phyloP scores from a whole-genome alignment of 148 eudicot species.

The Fagopyrum esculentum region DNA sequence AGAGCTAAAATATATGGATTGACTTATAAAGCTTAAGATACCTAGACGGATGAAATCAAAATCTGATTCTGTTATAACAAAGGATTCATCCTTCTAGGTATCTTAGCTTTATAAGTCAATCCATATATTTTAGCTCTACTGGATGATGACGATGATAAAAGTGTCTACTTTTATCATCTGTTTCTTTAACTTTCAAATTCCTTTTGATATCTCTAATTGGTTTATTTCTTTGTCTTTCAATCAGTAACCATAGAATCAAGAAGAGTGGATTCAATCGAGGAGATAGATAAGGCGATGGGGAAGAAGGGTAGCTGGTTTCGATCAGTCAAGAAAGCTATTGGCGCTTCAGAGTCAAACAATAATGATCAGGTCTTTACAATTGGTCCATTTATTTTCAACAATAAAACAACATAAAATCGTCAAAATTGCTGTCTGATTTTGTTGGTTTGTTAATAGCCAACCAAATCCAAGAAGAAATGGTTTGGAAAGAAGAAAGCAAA shows the following conservation, averaged over 20 bases:
- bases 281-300: conserved; percentile 50
- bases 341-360: conserved; percentile 41
- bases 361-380: conserved; percentile 35
- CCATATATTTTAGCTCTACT: not conserved
- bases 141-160: not conserved
- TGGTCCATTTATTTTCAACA: not conserved
- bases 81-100: not conserved
- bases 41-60: not conserved
- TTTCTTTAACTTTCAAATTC: not conserved
- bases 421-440: not conserved
- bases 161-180: not conserved
- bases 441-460: conserved; percentile 32
- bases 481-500: conserved; percentile 35
- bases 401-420: not conserved
- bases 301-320: conserved; percentile 80
- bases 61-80: not conserved
- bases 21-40: not conserved
- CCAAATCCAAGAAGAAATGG: conserved; percentile 51
- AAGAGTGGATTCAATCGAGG: not conserved
- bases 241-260: not conserved
- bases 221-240: not conserved
- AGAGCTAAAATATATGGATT: not conserved
- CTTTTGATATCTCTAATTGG: not conserved
- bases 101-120: not conserved
- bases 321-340: conserved; percentile 69